phyloP scores from a whole-genome alignment of 2,329 filamentous ascomycete species.

The Trichoderma sp. region DNA sequence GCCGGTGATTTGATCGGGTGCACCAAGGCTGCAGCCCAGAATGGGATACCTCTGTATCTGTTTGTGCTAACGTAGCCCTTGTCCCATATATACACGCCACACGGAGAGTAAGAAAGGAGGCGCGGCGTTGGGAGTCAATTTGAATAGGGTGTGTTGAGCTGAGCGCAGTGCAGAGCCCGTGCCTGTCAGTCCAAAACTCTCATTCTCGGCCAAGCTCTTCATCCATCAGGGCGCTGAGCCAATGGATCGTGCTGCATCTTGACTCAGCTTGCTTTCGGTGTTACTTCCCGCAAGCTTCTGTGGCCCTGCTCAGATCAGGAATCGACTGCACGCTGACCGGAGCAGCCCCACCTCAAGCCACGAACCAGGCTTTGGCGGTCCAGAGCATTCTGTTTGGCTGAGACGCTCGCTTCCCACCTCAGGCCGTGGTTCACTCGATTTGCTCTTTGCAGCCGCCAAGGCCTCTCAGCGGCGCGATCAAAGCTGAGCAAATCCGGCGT shows the following conservation, averaged over 20 bases:
- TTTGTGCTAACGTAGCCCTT: background rate
- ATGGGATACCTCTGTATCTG: background rate
- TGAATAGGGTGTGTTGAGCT: background rate
- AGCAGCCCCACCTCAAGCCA: conserved; percentile 29
- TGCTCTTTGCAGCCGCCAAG: conserved; percentile 17
- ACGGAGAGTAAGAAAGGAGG: background rate
- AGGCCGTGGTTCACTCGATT: background rate
- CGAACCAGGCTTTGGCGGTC: conserved; percentile 19
- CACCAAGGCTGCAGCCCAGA: background rate
- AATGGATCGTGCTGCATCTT: conserved; percentile 5
- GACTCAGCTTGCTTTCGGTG: conserved; percentile 22
- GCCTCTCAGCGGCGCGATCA: conserved; percentile 7
- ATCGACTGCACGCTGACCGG: conserved; percentile 20
- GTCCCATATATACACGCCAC: background rate
- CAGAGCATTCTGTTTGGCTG: conserved; percentile 18
- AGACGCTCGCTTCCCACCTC: conserved; percentile 3
- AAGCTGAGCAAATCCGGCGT: conserved; percentile 15
- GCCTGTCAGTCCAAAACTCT: background rate
- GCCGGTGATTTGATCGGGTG: background rate
- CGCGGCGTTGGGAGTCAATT: background rate
- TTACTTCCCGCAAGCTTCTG: conserved; percentile 7
- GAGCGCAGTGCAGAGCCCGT: background rate
- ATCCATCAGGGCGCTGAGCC: background rate
- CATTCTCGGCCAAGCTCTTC: background rate
- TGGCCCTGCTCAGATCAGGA: conserved; percentile 19